Evolutionary conservation across 2,329 filamentous ascomycete genomes (phyloP).

Genomic region (Penicillium aurantiogriseum): DNA sequence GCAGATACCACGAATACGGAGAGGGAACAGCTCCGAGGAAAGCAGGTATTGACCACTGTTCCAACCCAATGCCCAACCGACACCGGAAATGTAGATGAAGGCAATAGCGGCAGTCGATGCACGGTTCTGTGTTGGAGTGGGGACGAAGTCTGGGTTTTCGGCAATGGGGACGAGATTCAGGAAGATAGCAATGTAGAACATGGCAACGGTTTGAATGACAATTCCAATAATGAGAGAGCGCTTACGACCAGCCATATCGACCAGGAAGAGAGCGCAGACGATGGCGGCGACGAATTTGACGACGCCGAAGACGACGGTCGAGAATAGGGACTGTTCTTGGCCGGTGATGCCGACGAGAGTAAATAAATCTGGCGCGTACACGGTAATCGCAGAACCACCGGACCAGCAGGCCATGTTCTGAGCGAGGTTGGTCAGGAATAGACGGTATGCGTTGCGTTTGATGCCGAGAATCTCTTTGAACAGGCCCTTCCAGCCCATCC

Average conservation of each 20-base stretch:
- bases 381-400: constrained; percentile 67
- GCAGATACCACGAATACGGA: constrained; percentile 65
- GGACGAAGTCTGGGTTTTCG: constrained; percentile 47
- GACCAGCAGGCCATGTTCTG: constrained; percentile 71
- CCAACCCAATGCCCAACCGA: constrained; percentile 67
- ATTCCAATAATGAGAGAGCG: constrained; percentile 59
- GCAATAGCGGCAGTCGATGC: constrained; percentile 63
- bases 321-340: constrained; percentile 64
- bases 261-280: constrained; percentile 68
- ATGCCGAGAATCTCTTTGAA: constrained; percentile 66
- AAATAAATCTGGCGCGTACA: constrained; percentile 72
- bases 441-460: constrained; percentile 65
- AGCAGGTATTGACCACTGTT: constrained; percentile 73
- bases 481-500: constrained; percentile 59
- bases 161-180: constrained; percentile 58
- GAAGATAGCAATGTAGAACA: constrained; percentile 60
- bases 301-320: constrained; percentile 70
- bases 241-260: constrained; percentile 72
- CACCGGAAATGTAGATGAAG: constrained; percentile 66
- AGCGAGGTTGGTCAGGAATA: constrained; percentile 63
- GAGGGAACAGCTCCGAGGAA: constrained; percentile 69
- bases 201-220: constrained; percentile 55
- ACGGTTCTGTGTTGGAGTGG: constrained; percentile 49
- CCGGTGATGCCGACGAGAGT: constrained; percentile 66
- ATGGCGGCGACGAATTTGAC: constrained; percentile 67